phyloP scores from a whole-genome alignment of 805 yeast species.

The Saccharomycopsis sp. region DNA sequence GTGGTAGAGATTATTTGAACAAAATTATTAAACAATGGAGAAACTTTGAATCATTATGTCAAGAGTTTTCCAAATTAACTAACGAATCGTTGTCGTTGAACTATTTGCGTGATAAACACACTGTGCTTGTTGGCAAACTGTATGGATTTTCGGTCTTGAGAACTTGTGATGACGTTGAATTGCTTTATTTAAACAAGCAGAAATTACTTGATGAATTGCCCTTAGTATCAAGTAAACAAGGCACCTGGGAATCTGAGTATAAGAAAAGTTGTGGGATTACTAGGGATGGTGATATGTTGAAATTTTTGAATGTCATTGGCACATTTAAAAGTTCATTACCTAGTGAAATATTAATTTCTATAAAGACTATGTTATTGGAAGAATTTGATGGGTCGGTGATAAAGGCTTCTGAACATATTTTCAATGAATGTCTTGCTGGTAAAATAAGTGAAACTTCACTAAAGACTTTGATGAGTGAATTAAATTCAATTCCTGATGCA shows the following conservation, averaged over 20 bases:
- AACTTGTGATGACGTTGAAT: constrained; percentile 30
- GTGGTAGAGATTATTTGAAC: constrained; percentile 30
- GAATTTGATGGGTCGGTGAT: constrained; percentile 30
- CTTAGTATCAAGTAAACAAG: constrained; percentile 20
- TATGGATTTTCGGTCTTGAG: constrained; percentile 31
- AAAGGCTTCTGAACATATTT: constrained; percentile 30
- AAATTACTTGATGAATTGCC: constrained; percentile 26
- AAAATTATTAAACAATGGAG: constrained; percentile 52
- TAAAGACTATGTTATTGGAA: constrained; percentile 32
- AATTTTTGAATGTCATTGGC: constrained; percentile 30
- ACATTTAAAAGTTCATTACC: constrained; percentile 37
- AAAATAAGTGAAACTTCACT: constrained; percentile 35
- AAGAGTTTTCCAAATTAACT: constrained; percentile 49
- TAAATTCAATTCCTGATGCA: constrained; percentile 33
- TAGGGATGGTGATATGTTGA: constrained; percentile 27
- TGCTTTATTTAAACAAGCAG: constrained; percentile 29
- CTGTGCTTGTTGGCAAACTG: constrained; percentile 28
- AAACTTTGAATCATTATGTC: constrained; percentile 63
- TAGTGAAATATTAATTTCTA: constrained; percentile 29
- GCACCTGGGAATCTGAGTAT: constrained; percentile 25
- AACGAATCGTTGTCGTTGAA: constrained; percentile 40
- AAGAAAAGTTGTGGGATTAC: constrained; percentile 22
- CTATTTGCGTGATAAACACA: constrained; percentile 15
- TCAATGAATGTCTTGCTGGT: constrained; percentile 35
- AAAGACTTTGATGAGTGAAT: constrained; percentile 33